Base-by-base conservation (phyloP, 176 grass and related monocot species). In the Typha latifolia region DNA sequence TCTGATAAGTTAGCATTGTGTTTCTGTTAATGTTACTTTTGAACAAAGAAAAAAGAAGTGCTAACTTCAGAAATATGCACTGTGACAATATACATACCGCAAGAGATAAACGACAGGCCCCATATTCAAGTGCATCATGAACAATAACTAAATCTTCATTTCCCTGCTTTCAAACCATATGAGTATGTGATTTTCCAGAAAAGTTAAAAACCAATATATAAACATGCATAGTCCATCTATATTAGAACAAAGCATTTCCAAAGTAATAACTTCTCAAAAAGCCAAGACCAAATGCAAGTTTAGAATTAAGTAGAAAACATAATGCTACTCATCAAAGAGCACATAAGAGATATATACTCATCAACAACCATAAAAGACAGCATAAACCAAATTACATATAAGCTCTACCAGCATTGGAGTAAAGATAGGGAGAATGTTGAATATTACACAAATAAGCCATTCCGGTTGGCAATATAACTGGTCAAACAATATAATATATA, bases 61-160 rank as follows among this genome's bases (percentile, higher is more conserved):
- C 20, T 73, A 56, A n/a, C 61, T 62, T 12, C 2, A 27, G 62
- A 79, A 53, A 62, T 32, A 77, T 73, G 49, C 8, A 49, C 21
- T 75, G 63, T 26, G 48, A 76, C 26, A 78, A 49, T 47, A 84
- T 14, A 75, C 74, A 70, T 90, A 99, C 89, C 79, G 89, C 94
- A 79, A 93, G 73, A 69, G 94, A 84, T 53, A 99, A 72, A 48
- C 68, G 84, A 63, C 94, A 99, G 15, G 87, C 80, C 74, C 94
- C 89, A 14, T 74, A 99, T 22, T 89, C 79, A 27, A 99, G 94
- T 66, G 85, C 89, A 68, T 99, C 89, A 81, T 99, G 94, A 83
- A 93, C 82, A 49, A 93, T 76, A 50, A 99, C 69, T 72, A 99
- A 79, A 85, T 93, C 94, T 22, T 90, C 75, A 80, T 66, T 87